Base-by-base conservation (phyloP, 1,284 basidiomycete genomes). In the Trametes versicolor region DNA sequence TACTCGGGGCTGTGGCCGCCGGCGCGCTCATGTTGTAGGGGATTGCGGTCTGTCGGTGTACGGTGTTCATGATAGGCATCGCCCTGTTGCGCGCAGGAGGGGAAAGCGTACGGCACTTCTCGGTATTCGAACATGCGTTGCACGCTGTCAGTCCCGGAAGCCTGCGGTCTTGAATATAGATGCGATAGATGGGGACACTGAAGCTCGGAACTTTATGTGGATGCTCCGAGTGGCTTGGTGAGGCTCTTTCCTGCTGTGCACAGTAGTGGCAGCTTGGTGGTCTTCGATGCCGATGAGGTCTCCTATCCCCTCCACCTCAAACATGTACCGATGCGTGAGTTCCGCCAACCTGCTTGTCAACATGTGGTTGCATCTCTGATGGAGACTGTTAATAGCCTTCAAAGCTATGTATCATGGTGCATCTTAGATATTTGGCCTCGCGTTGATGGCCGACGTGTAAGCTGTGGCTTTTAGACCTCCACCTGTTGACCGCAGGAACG, bases 1-100 rank as follows among this genome's bases (percentile, higher is more conserved):
- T 29, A 2, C 41, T 60, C 7, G 58, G 58, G 2, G 58, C 58
- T 10, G 50, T 60, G 2, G 51, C 41, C 5, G 58, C 50, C 2
- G 58, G 58, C 3, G 58, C 51, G n/a, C 17, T 60, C 39, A 53
- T 60, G 50, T 34, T 53, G 58, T 60, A 53, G 48, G 48, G 29
- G 7, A 25, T 8, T 21, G 2, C 45, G 50, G 50, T 15, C 25
- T 1, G 4, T 4, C 21, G 9, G 23, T 43, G 39, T 37, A 29
- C 32, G 10, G n/a, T 43, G 37, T 19, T 39, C 36, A 23, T 32
- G 4, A 32, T 8, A 39, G 37, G 15, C 15, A 21, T 39, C 37
- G 37, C 37, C 12, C 37, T 39, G 37, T 39, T 10, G 37, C 10
- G 10, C 10, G 37, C 37, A 17, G 37, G 37, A 39, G 10, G 37